These are phyloP conservation scores for Penicillium oxalicum DNA, from an alignment of 2,329 filamentous ascomycete genomes.

Conservation along the genomic window DNA sequence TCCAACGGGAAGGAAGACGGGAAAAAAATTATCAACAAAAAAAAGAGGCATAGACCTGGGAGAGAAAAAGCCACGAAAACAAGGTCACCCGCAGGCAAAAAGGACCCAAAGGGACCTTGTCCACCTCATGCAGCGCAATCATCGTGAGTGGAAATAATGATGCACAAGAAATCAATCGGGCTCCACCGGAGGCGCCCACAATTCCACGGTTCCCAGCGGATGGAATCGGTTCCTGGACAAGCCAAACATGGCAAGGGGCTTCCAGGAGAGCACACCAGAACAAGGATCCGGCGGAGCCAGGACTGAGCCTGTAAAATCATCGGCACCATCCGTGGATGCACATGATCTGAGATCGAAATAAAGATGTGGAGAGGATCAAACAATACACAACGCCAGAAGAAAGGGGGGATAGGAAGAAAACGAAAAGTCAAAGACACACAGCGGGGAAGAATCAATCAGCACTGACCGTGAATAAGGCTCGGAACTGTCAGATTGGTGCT, in stretches of 20 bases:
- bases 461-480: not conserved
- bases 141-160: not conserved
- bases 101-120: too few relatives aligned
- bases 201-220: slow-evolving; percentile 4
- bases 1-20: too few relatives aligned
- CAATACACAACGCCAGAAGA: too few relatives aligned
- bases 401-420: not conserved
- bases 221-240: slow-evolving; percentile 1
- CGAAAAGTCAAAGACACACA: not conserved
- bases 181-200: slow-evolving; percentile 3
- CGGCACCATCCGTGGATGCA: too few relatives aligned
- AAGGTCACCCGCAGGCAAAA: too few relatives aligned
- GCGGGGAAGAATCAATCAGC: not conserved
- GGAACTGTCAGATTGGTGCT: not conserved
- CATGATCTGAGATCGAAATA: too few relatives aligned
- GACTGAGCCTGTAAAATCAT: too few relatives aligned
- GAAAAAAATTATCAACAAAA: too few relatives aligned
- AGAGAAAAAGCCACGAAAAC: not conserved
- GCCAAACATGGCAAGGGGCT: not conserved
- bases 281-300: too few relatives aligned
- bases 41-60: not conserved
- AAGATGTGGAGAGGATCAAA: too few relatives aligned
- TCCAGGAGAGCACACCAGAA: too few relatives aligned
- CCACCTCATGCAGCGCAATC: not conserved
- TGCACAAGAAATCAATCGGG: not conserved